phyloP scores from a whole-genome alignment of 768 basidiomycete species.

The Lyophyllum shimeji region DNA sequence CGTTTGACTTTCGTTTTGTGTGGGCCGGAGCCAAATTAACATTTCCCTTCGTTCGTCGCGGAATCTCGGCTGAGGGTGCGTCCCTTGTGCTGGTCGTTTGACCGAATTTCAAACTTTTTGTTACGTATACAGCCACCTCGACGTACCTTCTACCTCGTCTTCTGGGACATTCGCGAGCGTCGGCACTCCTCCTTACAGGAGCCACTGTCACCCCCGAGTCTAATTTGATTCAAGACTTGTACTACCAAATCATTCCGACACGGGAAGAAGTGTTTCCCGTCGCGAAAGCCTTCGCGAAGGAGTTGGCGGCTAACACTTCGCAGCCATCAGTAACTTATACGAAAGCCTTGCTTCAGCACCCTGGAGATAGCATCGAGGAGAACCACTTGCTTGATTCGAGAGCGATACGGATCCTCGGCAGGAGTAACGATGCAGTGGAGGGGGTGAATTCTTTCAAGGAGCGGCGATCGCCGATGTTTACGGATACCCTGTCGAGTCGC shows the following conservation, averaged over 20 bases:
- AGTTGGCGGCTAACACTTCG: slow-evolving; percentile 50
- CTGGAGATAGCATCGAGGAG: slow-evolving; percentile 49
- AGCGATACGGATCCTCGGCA: slow-evolving; percentile 39
- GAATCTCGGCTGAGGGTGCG: slow-evolving; percentile 46
- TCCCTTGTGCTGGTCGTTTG: neutral
- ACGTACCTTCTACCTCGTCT: slow-evolving; percentile 55
- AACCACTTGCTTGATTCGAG: slow-evolving; percentile 55
- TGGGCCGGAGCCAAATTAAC: slow-evolving; percentile 45
- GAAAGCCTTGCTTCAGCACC: slow-evolving; percentile 51
- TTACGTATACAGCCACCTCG: slow-evolving; percentile 36
- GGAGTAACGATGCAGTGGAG: slow-evolving; percentile 42
- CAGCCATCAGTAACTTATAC: slow-evolving; percentile 50
- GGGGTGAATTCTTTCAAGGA: slow-evolving; percentile 51
- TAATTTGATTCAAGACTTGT: slow-evolving; percentile 41
- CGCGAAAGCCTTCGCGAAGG: slow-evolving; percentile 50
- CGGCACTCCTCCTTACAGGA: slow-evolving; percentile 50
- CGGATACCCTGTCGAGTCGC: slow-evolving; percentile 41
- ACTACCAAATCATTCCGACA: slow-evolving; percentile 44
- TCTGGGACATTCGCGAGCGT: slow-evolving; percentile 50
- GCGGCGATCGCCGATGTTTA: slow-evolving; percentile 42
- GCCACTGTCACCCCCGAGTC: slow-evolving; percentile 43
- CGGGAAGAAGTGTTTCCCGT: slow-evolving; percentile 53
- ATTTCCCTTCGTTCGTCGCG: slow-evolving; percentile 45
- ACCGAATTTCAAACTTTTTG: neutral
- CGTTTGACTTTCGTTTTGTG: slow-evolving; percentile 46